Evolutionary conservation across 208 protist species (phyloP), one percentile per base, ranked within the genome.

Genomic region (Trypanosoma boissoni): DNA sequence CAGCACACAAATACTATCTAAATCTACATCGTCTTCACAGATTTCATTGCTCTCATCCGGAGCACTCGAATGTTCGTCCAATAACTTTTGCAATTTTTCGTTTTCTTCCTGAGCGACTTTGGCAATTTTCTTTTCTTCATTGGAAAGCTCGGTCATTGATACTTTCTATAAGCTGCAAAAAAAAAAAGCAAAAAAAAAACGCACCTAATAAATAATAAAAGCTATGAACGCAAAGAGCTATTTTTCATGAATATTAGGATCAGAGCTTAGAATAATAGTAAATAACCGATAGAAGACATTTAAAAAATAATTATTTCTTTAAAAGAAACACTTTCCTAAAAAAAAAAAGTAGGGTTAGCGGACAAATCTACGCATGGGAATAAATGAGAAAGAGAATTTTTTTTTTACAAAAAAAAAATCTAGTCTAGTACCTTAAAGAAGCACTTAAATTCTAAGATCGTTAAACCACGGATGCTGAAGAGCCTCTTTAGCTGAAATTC

Each of bases 401-500:
- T 16, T 36, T 34, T 24, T 28, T 46, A 23, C 29, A 52, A 62
- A 39, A 43, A 41, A 41, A 12, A 20, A 23, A 53, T 41, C 36
- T 44, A 27, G 50, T 57, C 41, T 58, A 53, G 12, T 45, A 32
- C 31, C 32, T 36, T 36, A 43, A 2, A 62, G 42, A 49, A 12
- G 50, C 41, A 59, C 50, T 64, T 80, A 85, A 28, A 60, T 60
- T 53, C 74, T 80, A 44, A 92, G 44, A 23, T 94, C 87, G 37
- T 72, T 82, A 57, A 97, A 97, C 76, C 84, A 97, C 20, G 82
- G 83, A 75, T 97, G 94, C 58, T 91, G 74, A 2, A 97, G 71
- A 7, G 94, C 94, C 42, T 94, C 86, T 61, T 87, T 89, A 0
- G 89, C 90, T 16, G 88, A 92, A 37, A 97, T 94, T 45, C 94